phyloP scores from a whole-genome alignment of 1,139 yeast species.

The Blastobotrys ciferrii region DNA sequence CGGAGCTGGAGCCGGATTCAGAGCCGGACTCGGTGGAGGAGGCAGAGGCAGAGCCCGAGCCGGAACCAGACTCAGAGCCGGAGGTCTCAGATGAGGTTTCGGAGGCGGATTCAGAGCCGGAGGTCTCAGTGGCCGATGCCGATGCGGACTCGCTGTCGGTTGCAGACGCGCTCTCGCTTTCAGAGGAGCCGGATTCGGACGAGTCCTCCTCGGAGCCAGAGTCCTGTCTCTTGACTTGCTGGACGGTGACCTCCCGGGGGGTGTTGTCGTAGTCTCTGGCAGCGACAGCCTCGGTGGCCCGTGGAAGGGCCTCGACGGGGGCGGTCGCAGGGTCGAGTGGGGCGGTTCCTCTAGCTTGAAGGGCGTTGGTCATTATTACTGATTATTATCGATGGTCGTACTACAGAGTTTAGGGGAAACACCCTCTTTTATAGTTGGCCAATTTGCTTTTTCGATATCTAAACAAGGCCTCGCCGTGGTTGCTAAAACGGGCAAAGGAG shows the following conservation, averaged over 20 bases:
- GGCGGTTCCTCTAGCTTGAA: constrained; percentile 5
- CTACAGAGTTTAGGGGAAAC: too few species aligned
- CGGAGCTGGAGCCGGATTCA: background rate
- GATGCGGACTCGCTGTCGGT: constrained; percentile 3
- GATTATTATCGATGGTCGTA: too few species aligned
- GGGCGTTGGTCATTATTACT: too few species aligned
- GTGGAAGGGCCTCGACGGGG: background rate
- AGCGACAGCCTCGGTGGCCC: background rate
- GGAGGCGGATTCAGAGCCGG: background rate
- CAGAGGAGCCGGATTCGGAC: background rate
- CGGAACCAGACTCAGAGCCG: constrained; percentile 3
- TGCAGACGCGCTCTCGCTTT: background rate
- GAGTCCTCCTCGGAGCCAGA: constrained; percentile 4
- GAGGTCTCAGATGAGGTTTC: background rate
- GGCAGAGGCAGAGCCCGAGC: constrained; percentile 1
- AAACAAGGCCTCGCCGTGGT: too few species aligned
- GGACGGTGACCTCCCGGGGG: background rate
- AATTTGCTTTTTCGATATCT: too few species aligned
- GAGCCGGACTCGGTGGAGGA: constrained; percentile 1
- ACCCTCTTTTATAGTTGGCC: too few species aligned
- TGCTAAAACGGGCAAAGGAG: too few species aligned
- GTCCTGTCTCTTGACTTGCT: constrained; percentile 2
- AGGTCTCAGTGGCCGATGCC: background rate
- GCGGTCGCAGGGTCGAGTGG: constrained; percentile 1
- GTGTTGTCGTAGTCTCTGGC: background rate